Percentiles rank a stretch among this genome's conserved stretches.
These are phyloP conservation scores for Paecilomyces niveus DNA, from an alignment of 2,329 filamentous ascomycete genomes.

Conservation along the genomic window DNA sequence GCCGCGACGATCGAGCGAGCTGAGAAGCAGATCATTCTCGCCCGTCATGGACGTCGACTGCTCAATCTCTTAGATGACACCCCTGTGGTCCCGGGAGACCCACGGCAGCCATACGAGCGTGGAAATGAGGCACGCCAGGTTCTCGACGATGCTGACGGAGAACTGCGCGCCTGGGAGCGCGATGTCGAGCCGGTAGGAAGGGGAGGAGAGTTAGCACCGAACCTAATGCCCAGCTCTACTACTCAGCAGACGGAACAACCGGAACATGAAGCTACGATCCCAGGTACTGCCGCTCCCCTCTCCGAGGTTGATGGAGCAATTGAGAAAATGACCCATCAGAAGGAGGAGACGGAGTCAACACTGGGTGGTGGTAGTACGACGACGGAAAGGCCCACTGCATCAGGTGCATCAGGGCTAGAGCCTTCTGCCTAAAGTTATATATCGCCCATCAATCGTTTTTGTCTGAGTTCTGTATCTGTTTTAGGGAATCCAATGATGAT, in stretches of 20 bases:
- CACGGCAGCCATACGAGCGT: slow-evolving; percentile 60
- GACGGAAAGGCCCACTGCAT: not conserved
- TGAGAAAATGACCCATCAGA: not conserved
- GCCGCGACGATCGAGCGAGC: slow-evolving; percentile 88
- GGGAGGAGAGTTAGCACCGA: slow-evolving; percentile 40
- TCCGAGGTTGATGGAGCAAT: not conserved
- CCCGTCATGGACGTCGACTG: slow-evolving; percentile 80
- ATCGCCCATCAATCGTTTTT: not conserved
- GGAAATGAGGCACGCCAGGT: slow-evolving; percentile 68
- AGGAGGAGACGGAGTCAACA: too few relatives aligned
- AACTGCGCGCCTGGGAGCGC: slow-evolving; percentile 68
- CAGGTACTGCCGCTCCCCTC: not conserved
- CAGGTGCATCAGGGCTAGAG: not conserved
- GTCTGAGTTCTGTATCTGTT: not conserved
- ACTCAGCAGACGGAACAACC: slow-evolving; percentile 5
- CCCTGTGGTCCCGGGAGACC: slow-evolving; percentile 80
- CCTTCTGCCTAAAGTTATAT: not conserved
- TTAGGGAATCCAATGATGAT: not conserved
- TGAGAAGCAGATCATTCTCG: slow-evolving; percentile 93
- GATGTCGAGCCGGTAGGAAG: slow-evolving; percentile 48
- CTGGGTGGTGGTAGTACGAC: not conserved
- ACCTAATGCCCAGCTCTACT: slow-evolving; percentile 24
- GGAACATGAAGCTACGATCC: not conserved
- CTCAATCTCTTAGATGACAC: slow-evolving; percentile 82
- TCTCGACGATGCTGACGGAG: slow-evolving; percentile 85